These are phyloP conservation scores for Neurospora sp. DNA, from an alignment of 495 filamentous ascomycete genomes.

Conservation along the genomic window DNA sequence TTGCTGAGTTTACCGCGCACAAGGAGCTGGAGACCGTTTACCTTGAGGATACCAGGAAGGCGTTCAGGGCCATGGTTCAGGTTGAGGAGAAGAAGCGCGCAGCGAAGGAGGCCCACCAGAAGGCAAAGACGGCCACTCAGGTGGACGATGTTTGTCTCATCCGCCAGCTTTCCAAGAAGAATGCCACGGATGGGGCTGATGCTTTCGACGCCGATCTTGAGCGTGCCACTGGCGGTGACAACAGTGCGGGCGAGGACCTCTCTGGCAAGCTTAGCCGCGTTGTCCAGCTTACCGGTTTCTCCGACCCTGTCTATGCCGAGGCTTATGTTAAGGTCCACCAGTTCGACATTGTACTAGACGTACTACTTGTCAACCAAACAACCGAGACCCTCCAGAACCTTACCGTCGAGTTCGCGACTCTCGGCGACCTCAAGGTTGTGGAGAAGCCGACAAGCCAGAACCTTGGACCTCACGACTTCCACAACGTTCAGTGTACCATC, in stretches of 20 bases:
- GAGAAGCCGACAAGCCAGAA: constrained; percentile 95
- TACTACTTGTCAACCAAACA: constrained; percentile 96
- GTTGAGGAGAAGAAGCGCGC: constrained; percentile 95
- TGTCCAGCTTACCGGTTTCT: constrained; percentile 97
- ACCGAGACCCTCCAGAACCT: constrained; percentile 94
- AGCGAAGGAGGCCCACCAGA: constrained; percentile 81
- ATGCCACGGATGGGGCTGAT: constrained; percentile 70
- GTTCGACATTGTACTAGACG: constrained; percentile 97
- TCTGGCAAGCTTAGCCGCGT: constrained; percentile 91
- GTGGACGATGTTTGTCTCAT: constrained; percentile 92
- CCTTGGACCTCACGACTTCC: constrained; percentile 88
- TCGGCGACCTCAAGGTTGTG: constrained; percentile 96
- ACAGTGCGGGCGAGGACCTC: constrained; percentile 64
- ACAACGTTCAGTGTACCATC: constrained; percentile 97
- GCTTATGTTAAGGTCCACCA: constrained; percentile 98
- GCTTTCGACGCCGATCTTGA: constrained; percentile 85
- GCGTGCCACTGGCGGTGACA: constrained; percentile 87
- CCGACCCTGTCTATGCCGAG: constrained; percentile 95
- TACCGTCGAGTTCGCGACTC: constrained; percentile 93
- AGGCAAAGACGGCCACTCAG: constrained; percentile 88
- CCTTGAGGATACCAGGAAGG: constrained; percentile 90
- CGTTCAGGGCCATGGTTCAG: constrained; percentile 96
- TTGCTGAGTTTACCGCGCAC: constrained; percentile 82
- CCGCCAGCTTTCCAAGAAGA: constrained; percentile 88
- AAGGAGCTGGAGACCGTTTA: constrained; percentile 88